Base-by-base conservation (phyloP, 140 eudicot genomes). In the Stevia rebaudiana region DNA sequence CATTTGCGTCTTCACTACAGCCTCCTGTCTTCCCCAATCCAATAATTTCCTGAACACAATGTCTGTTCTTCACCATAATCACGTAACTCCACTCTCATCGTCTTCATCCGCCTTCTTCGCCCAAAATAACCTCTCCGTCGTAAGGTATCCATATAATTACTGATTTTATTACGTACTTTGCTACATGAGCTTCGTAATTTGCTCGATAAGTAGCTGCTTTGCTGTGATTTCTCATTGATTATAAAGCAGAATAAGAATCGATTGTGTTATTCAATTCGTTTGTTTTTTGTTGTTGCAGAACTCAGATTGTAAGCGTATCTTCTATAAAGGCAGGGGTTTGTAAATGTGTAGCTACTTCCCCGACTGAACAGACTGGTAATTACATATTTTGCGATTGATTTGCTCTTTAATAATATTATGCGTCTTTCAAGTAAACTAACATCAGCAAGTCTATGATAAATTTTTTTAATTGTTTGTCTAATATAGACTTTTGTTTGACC, bases 11-110 rank as follows among this genome's bases (percentile, higher is more conserved):
- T 67, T 39, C 60, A 56, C 30, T 42, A 43, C 23, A 31, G 5
- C 36, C 59, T 54, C 55, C 65, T 10, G 56, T 19, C 23, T 3
- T 18, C n/a, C 47, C 65, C 54, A 68, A 18, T 49, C 67, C 74
- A 43, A 58, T 44, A 67, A 30, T 42, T 56, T 42, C 56, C 44
- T 28, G 12, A 10, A 12, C 31, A 55, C 48, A 42, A 57, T 69
- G 70, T 74, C 78, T 51, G 54, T 48, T 48, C 63, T 75, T 70
- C 74, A 46, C 15, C 72, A 73, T 28, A 62, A 58, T 21, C 74
- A 67, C 67, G 40, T 77, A 3, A 17, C 79, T 12, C 67, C 89
- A 33, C 54, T 82, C 42, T 79, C 94, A 44, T 85, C 94, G 6
- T 82, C 94, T 0, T 25, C 60, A 36, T 85, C 82, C 4, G 9